phyloP scores from a whole-genome alignment of 331 rosid species.

The Cucumis variabilis region DNA sequence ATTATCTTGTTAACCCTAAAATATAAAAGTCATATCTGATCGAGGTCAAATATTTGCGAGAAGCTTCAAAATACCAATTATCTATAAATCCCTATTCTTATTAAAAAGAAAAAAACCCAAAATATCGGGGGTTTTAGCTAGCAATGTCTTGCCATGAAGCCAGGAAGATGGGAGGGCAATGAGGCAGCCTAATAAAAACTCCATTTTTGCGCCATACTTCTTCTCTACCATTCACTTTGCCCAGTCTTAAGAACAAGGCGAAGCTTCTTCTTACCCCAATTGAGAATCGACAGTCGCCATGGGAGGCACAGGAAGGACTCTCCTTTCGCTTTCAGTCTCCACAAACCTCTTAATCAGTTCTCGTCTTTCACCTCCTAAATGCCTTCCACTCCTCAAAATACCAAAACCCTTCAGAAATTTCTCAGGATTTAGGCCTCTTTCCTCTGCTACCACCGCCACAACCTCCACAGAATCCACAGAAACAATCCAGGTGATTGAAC shows the following conservation, averaged over 20 bases:
- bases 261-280: neutral
- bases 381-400: conserved; percentile 50
- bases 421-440: conserved; percentile 61
- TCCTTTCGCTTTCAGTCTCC: conserved; percentile 56
- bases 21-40: too few species aligned
- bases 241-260: neutral
- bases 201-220: neutral
- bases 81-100: too few species aligned
- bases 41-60: too few species aligned
- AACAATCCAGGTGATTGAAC: conserved; percentile 41
- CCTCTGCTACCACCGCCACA: conserved; percentile 43
- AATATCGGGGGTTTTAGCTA: neutral
- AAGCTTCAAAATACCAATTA: too few species aligned
- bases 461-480: conserved; percentile 33
- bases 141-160: neutral
- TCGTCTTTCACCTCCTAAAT: conserved; percentile 54
- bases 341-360: conserved; percentile 49
- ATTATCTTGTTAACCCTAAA: too few species aligned
- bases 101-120: neutral
- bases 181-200: neutral
- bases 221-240: neutral
- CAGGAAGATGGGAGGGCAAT: neutral
- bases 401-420: conserved; percentile 48
- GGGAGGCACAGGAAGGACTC: conserved; percentile 79
- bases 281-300: conserved; percentile 35